phyloP scores from a whole-genome alignment of 2,329 filamentous ascomycete species.

The Paecilomyces niveus region DNA sequence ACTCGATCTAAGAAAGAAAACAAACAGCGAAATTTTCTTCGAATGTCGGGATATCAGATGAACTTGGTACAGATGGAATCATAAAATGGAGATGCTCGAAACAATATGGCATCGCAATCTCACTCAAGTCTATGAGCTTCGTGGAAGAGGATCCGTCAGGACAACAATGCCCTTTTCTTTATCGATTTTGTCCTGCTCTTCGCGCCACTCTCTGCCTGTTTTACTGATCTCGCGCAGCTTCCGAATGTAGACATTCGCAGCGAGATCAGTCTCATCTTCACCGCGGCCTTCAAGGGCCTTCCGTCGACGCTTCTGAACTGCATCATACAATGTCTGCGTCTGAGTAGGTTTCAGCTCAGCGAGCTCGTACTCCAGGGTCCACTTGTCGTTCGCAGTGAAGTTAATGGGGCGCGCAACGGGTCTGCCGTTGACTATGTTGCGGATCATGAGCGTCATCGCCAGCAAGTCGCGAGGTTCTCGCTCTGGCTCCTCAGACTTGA shows the following conservation, averaged over 20 bases:
- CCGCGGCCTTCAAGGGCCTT: constrained; percentile 32
- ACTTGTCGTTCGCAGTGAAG: constrained; percentile 44
- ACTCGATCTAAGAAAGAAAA: neutral
- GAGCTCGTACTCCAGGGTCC: constrained; percentile 74
- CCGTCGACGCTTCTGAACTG: constrained; percentile 51
- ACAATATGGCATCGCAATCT: neutral
- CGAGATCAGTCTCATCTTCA: constrained; percentile 37
- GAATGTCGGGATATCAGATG: neutral
- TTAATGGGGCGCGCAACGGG: constrained; percentile 55
- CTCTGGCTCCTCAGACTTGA: neutral
- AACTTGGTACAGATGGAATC: neutral
- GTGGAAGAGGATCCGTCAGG: constrained; percentile 10
- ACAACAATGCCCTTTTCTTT: constrained; percentile 33
- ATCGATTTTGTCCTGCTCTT: constrained; percentile 47
- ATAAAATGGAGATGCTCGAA: neutral
- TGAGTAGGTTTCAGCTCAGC: constrained; percentile 49
- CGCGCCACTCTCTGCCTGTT: constrained; percentile 54
- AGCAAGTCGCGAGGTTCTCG: constrained; percentile 40
- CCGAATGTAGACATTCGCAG: constrained; percentile 38
- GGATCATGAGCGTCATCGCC: constrained; percentile 64
- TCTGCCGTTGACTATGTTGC: constrained; percentile 63
- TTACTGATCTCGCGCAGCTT: constrained; percentile 38
- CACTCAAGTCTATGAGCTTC: neutral
- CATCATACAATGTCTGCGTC: constrained; percentile 48
- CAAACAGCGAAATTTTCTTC: neutral